Base-by-base conservation (phyloP, 75 land plant species). In the Ceratopteris richardii region DNA sequence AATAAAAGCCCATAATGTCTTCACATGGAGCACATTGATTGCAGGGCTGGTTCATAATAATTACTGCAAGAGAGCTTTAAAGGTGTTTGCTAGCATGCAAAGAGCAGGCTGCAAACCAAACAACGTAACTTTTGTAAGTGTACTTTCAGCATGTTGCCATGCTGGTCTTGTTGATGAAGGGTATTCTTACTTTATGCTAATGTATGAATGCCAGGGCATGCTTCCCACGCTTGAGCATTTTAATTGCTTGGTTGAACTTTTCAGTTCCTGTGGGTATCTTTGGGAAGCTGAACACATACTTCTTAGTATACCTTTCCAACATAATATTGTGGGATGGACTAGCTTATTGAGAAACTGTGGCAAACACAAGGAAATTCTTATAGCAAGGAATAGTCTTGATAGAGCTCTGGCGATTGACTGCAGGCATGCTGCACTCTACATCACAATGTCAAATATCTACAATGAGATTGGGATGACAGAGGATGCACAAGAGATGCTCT, bases 361-460 rank as follows among this genome's bases (percentile, higher is more conserved):
- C 16, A 54, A 57, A 51, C 72, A 73, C 55, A 71, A 63, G 30
- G 60, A 76, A 46, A 36, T 70, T 23, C 62, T 66, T 4, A 42
- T 73, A 44, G 84, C 76, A 17, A 61, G 54, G 31, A 19, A 69
- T 41, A 75, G 75, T 61, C 73, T 73, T 46, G 33, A 69, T 27
- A 66, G 51, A 46, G 80, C 71, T 11, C 62, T 77, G 14, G 70
- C 72, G 17, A 44, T 77, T 62, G 74, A 81, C 21, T 72, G 71
- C n/a, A 29, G 29, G 7, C 76, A 77, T 65, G 68, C 47, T 31
- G 74, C 77, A 2, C 56, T 73, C 18, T 77, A 73, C 60, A 60
- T 67, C 6, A 11, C 63, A 48, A 20, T 76, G 39, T 72, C 76
- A 4, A 76, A 73, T 51, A 28, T 81, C 56, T 77, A 76, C 69